phyloP scores from a whole-genome alignment of 768 basidiomycete genomes.

The Lactarius hatsudake region DNA sequence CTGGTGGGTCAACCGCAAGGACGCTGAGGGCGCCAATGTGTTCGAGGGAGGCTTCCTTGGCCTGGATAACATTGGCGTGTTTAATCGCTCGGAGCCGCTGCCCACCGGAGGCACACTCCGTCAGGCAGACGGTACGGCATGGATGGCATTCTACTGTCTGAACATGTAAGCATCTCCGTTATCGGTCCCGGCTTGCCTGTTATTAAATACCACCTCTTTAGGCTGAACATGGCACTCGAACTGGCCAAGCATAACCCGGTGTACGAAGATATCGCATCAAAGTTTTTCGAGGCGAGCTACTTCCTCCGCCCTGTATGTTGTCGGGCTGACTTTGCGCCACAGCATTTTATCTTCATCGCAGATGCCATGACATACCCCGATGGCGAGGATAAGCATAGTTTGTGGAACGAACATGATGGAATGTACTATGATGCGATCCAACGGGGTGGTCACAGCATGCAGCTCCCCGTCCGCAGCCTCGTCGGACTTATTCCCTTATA shows the following conservation, averaged over 20 bases:
- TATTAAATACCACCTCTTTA: slow-evolving; percentile 33
- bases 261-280: slow-evolving; percentile 98
- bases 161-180: slow-evolving; percentile 69
- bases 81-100: slow-evolving; percentile 95
- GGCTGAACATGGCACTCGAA: slow-evolving; percentile 96
- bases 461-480: slow-evolving; percentile 89
- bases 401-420: slow-evolving; percentile 97
- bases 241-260: slow-evolving; percentile 96
- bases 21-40: slow-evolving; percentile 90
- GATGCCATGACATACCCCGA: slow-evolving; percentile 95
- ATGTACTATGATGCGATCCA: slow-evolving; percentile 99
- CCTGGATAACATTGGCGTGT: slow-evolving; percentile 95
- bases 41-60: slow-evolving; percentile 99
- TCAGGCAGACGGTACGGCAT: slow-evolving; percentile 97
- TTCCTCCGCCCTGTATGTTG: background rate
- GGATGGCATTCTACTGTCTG: slow-evolving; percentile 99
- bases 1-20: slow-evolving; percentile 99
- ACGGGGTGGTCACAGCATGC: slow-evolving; percentile 81
- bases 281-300: slow-evolving; percentile 78
- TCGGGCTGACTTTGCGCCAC: slow-evolving; percentile 22
- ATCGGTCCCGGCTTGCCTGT: background rate
- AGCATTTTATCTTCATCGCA: slow-evolving; percentile 98
- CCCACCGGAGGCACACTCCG: slow-evolving; percentile 93
- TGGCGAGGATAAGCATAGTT: slow-evolving; percentile 71
- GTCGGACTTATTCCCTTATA: slow-evolving; percentile 98